phyloP scores from a whole-genome alignment of 805 yeast genomes.

The Metschnikowia lachancei region DNA sequence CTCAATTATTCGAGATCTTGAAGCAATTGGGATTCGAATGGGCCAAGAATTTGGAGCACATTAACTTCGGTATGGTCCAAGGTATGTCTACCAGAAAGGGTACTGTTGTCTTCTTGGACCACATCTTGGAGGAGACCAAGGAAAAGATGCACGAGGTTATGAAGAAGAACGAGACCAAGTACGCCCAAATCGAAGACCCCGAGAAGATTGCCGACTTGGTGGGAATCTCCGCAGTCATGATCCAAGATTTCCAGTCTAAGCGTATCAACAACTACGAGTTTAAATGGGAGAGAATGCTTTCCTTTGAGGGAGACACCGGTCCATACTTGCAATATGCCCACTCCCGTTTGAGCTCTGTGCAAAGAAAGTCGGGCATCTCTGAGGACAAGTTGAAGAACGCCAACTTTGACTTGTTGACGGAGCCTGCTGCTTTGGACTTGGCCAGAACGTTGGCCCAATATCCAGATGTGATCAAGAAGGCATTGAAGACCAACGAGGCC shows the following conservation, averaged over 20 bases:
- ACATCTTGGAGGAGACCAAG: slow-evolving; percentile 88
- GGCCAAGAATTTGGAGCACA: slow-evolving; percentile 77
- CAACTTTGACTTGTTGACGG: slow-evolving; percentile 61
- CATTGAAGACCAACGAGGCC: slow-evolving; percentile 85
- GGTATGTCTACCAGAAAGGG: slow-evolving; percentile 99
- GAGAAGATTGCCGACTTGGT: slow-evolving; percentile 92
- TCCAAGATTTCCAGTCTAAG: slow-evolving; percentile 98
- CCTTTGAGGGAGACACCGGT: slow-evolving; percentile 99
- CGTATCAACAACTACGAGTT: slow-evolving; percentile 94
- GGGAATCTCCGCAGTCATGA: slow-evolving; percentile 97
- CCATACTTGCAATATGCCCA: slow-evolving; percentile 98
- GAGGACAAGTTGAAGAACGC: slow-evolving; percentile 46
- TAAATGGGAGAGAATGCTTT: slow-evolving; percentile 97
- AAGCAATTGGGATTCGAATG: slow-evolving; percentile 87
- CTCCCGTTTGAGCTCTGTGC: slow-evolving; percentile 91
- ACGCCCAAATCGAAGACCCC: slow-evolving; percentile 89
- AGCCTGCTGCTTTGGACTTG: slow-evolving; percentile 67
- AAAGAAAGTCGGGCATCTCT: slow-evolving; percentile 65
- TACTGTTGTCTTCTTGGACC: slow-evolving; percentile 96
- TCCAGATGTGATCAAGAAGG: slow-evolving; percentile 84
- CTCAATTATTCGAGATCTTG: slow-evolving; percentile 91
- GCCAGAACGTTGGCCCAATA: slow-evolving; percentile 80
- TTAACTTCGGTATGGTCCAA: slow-evolving; percentile 95
- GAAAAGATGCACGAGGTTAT: slow-evolving; percentile 94
- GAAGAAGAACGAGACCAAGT: slow-evolving; percentile 87